Base-by-base conservation (phyloP, 306 rosid species). In the Vigna hirtella region DNA sequence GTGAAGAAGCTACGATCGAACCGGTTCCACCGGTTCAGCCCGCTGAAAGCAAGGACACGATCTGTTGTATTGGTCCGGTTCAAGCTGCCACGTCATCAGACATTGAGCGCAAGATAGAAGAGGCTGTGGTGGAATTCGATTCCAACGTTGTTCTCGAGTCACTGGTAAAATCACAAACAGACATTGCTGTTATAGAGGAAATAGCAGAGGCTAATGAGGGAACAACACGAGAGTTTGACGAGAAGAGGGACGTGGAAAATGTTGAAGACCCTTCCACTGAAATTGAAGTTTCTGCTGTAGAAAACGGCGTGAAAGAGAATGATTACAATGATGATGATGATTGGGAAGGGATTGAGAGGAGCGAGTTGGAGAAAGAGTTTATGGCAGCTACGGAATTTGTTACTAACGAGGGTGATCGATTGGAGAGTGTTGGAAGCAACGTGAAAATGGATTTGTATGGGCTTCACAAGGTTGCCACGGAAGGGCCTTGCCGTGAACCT, bases 281-380 rank as follows among this genome's bases (percentile, higher is more conserved):
- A 77, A 77, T 17, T 55, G 76, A 40, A 51, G 84, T 63, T 75
- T 14, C 81, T 20, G 34, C 12, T 58, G 67, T 18, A 7, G 83
- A n/a, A 28, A 58, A 12, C 1, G 87, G 70, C 11, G 11, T 0
- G 6, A 20, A 80, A 62, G 87, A 77, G 15, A 58, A 49, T 26
- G 66, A 40, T 7, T 80, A 84, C 10, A 72, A 38, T 2, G 87
- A 83, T 9, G 87, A 83, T 22, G 96, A 93, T 64, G 97, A 87
- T 47, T 93, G 98, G 98, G 98, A 93, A 82, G 98, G 96, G 52
- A 84, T 93, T 47, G 96, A 93, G 79, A 90, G 88, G 73, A 89
- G 87, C 48, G 98, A 90, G 69, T 38, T 86, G 84, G 96, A 93
- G 61, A 85, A 85, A 36, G 84, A 14, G 75, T 93, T 89, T 66